A percentile compares a stretch with the other conserved stretches of the same genome.
phyloP scores from a whole-genome alignment of 768 basidiomycete genomes.

The Trametes cinnabarina region DNA sequence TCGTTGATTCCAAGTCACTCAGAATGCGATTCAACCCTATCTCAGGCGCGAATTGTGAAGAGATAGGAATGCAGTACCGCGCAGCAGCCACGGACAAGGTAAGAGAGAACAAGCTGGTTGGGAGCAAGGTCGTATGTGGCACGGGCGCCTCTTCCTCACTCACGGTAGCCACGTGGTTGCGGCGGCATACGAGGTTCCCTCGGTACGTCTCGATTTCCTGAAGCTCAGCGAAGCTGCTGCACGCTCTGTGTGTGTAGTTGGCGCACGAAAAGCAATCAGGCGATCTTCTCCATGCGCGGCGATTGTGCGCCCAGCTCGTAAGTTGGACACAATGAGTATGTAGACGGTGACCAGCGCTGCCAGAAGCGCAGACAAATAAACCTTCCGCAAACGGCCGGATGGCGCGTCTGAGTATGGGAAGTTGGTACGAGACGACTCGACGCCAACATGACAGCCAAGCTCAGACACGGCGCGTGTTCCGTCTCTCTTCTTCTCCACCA shows the following conservation, averaged over 20 bases:
- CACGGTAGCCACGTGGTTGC: conserved; percentile 20
- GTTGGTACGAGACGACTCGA: conserved; percentile 32
- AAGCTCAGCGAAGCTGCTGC: not conserved
- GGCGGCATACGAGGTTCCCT: not conserved
- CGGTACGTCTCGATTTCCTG: not conserved
- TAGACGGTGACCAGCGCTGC: no score
- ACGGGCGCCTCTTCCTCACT: conserved; percentile 5
- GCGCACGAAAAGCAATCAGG: no score
- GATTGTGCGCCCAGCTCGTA: no score
- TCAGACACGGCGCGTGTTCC: conserved; percentile 20
- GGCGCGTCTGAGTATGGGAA: conserved; percentile 40
- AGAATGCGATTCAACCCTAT: not conserved
- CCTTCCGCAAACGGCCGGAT: conserved; percentile 31
- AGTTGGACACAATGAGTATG: no score
- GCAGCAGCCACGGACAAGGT: conserved; percentile 8
- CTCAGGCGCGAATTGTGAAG: conserved; percentile 1
- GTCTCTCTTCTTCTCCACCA: conserved; percentile 36
- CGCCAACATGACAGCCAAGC: conserved; percentile 33
- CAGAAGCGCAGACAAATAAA: not conserved
- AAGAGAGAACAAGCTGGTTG: conserved; percentile 13
- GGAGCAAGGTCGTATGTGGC: conserved; percentile 7
- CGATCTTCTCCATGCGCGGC: no score
- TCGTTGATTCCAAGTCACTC: conserved; percentile 10
- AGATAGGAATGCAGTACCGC: not conserved
- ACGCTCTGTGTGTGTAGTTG: no score